phyloP scores from a whole-genome alignment of 2,329 filamentous ascomycete genomes.

The Dothideomycetes sp. region DNA sequence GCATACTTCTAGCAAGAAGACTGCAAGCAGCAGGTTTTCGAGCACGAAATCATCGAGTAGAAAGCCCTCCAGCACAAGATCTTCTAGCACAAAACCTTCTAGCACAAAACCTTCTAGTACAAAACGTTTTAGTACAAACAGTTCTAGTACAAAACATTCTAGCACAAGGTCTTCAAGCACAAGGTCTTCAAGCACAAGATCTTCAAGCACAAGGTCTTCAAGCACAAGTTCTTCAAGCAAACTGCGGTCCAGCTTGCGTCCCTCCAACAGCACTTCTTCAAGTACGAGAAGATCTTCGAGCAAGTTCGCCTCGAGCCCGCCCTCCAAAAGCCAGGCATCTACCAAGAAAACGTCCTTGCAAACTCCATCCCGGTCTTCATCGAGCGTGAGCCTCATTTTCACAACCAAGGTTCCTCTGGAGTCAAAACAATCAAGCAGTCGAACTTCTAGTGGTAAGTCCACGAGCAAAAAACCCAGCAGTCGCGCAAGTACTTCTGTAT shows the following conservation, averaged over 20 bases:
- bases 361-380: too few species aligned
- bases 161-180: neutral
- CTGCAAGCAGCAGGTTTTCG: neutral
- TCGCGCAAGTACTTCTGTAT: too few species aligned
- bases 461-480: too few species aligned
- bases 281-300: neutral
- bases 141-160: neutral
- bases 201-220: neutral
- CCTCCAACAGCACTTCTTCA: neutral
- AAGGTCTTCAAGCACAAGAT: neutral
- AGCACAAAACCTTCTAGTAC: neutral
- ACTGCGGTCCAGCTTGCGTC: neutral
- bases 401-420: neutral
- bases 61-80: neutral
- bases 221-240: too few species aligned
- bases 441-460: too few species aligned
- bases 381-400: too few species aligned
- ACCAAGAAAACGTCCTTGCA: neutral
- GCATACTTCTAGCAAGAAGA: neutral
- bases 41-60: neutral
- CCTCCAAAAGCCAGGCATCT: neutral
- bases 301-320: neutral
- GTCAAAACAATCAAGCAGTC: neutral
- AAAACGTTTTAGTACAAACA: neutral
- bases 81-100: neutral